Evolutionary conservation across 2,329 filamentous ascomycete species (phyloP), one percentile per base, ranked within the genome.

Genomic region (Thelonectria blattea): DNA sequence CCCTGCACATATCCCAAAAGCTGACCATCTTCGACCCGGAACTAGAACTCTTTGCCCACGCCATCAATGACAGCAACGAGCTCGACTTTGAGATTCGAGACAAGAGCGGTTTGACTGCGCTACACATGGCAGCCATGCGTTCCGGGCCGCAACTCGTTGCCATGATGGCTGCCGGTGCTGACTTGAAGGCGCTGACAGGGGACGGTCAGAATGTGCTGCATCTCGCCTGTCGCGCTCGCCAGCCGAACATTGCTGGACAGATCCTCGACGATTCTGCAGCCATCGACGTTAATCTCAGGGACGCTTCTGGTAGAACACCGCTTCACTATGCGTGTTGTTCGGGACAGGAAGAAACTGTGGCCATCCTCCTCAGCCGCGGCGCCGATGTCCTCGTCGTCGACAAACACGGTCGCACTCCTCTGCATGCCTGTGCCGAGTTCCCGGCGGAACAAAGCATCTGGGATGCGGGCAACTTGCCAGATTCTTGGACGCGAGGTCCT

Each of bases 311-410:
- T 0, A 61, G 62, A 58, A 68, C 67, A 5, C 67, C 67, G 2
- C 53, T 69, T 1, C 50, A 65, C 32, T 67, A 67, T 27, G 67
- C 67, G 3, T 66, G 64, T 6, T 53, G 39, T 17, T 69, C 67
- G 3, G 67, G 67, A 9, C 60, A 68, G 3, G 17, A 58, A 0
- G 67, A 69, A 27, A 63, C 45, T 1, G 64, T 69, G 1, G 50
- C 50, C 2, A 42, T 63, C 7, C 64, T 69, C 1, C 53, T 69
- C 9, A 27, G 50, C 3, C 24, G 61, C 14, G 64, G 65, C 2
- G 67, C 60, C 2, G 43, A 54, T 7, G 30, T 39, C 3, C 22
- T 54, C 10, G 34, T 17, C 1, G 6, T 58, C 2, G 65, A 65
- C 10, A 43, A 32, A 0, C 8, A 61, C 9, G 27, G 30, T 0